These are phyloP conservation scores for Gloeopeniophorella convolvens DNA, from an alignment of 768 basidiomycete species.

Conservation along the genomic window DNA sequence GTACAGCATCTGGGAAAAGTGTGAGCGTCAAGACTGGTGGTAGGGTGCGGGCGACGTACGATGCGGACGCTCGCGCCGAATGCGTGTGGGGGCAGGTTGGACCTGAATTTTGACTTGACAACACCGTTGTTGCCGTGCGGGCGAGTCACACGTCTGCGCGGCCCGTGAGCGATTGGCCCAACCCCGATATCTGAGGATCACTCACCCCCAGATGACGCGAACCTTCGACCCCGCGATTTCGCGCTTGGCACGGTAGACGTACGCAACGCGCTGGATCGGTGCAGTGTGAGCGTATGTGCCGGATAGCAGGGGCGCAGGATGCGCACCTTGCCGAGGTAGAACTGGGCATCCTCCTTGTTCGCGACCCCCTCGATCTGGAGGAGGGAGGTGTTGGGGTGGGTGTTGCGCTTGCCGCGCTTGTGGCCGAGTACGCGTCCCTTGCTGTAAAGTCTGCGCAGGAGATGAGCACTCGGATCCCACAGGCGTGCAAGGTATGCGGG, in stretches of 20 bases:
- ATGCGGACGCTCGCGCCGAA: slow-evolving; percentile 92
- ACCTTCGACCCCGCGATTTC: slow-evolving; percentile 92
- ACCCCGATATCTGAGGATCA: slow-evolving; percentile 12
- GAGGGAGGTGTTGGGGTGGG: slow-evolving; percentile 91
- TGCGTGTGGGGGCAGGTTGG: slow-evolving; percentile 90
- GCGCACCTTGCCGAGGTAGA: slow-evolving; percentile 97
- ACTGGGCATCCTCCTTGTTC: slow-evolving; percentile 89
- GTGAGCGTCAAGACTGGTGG: slow-evolving; percentile 3
- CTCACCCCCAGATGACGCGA: slow-evolving; percentile 97
- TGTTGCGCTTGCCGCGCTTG: slow-evolving; percentile 98
- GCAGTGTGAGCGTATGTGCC: not conserved
- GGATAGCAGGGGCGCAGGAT: not conserved
- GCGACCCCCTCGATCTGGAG: slow-evolving; percentile 96
- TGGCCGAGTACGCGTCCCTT: slow-evolving; percentile 97
- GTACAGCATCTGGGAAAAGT: slow-evolving; percentile 72
- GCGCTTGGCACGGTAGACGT: slow-evolving; percentile 95
- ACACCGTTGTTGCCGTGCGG: slow-evolving; percentile 93
- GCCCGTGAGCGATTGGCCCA: not conserved
- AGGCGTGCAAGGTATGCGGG: not conserved
- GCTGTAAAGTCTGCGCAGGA: slow-evolving; percentile 71
- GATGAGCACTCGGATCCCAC: not conserved
- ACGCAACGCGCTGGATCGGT: slow-evolving; percentile 75
- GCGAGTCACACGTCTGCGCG: slow-evolving; percentile 75
- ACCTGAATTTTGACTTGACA: slow-evolving; percentile 93
- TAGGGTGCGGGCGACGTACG: slow-evolving; percentile 43